Conservation (phyloP, 495 filamentous ascomycete species). For the Penicillium cosmopolitanum region DNA sequence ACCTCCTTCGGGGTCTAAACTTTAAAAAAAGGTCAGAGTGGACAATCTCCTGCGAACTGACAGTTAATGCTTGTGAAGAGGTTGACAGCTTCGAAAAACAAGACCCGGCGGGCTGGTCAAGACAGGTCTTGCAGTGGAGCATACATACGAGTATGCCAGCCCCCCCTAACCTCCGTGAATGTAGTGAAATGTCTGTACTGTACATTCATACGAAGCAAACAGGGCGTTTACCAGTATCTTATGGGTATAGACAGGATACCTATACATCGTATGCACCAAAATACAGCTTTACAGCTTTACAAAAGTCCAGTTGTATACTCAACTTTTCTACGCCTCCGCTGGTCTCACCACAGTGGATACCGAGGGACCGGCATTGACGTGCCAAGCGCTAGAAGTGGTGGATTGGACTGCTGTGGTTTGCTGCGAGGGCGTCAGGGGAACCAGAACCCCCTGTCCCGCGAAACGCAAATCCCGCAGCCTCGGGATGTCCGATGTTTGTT, state of each 20-base stretch:
- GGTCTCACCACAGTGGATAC: conserved; percentile 10
- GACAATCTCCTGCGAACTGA: conserved; percentile 16
- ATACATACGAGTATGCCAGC: background rate
- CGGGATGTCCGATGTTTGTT: background rate
- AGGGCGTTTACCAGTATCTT: background rate
- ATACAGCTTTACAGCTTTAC: background rate
- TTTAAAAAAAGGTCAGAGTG: conserved; percentile 11
- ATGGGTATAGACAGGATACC: background rate
- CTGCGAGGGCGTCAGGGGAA: conserved; percentile 2
- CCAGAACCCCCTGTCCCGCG: background rate
- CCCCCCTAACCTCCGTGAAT: conserved; percentile 2
- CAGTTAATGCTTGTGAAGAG: conserved; percentile 6
- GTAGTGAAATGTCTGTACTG: background rate
- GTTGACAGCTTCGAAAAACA: conserved; percentile 11
- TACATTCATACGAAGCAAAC: background rate
- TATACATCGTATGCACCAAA: background rate
- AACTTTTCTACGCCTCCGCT: background rate
- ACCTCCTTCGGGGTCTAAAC: conserved; percentile 9
- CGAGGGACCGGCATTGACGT: conserved; percentile 17
- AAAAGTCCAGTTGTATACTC: too few species aligned
- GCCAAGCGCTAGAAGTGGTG: conserved; percentile 14
- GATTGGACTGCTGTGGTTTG: background rate
- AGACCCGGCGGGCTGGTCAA: conserved; percentile 14
- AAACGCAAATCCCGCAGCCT: background rate
- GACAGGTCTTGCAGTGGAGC: conserved; percentile 14